Evolutionary conservation across 345 rosid genomes (phyloP), one percentile per base, ranked within the genome.

Genomic region (Pistacia atlantica): DNA sequence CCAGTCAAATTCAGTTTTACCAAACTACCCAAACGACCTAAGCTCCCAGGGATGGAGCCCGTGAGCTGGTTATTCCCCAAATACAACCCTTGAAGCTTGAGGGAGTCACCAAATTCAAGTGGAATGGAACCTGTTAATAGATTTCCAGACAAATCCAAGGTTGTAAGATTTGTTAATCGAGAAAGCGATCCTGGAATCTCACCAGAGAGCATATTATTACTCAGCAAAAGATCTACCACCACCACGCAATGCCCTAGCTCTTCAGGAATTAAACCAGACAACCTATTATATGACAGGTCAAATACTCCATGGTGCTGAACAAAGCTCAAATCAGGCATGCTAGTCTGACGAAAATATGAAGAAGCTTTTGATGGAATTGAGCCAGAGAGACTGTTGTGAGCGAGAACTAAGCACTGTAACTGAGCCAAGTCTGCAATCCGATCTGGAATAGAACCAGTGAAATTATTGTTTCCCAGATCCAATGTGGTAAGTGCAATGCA

Each of bases 231-330:
- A 83, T 92, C 87, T 22, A 91, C 94, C 7, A 96, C 68, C 35
- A 91, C 92, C 17, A 75, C 70, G 75, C 97, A 92, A 52, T 82
- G 83, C 33, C 98, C 98, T 45, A 96, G 65, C 63, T 90, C 94
- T 60, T 82, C 81, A 58, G 99, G 99, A 64, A 96, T 83, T 2
- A 84, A 35, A 62, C 99, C 97, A 9, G 92, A 84, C 83, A 96
- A 69, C 65, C 71, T 80, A 72, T 96, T 96, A 67, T 92, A 64
- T 5, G 90, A 96, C 75, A 91, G 86, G 87, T 83, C 98, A 63
- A 84, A 89, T 10, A 89, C 81, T 37, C 99, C 98, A 64, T 82
- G 97, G 84, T 96, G 99, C 84, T 96, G 99, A 83, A 91, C 59
- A 71, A 90, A 96, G 86, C 91, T 92, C 69, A 80, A 65, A 68